Conservation (phyloP, 331 rosid genomes). For the Rosa hybrid region DNA sequence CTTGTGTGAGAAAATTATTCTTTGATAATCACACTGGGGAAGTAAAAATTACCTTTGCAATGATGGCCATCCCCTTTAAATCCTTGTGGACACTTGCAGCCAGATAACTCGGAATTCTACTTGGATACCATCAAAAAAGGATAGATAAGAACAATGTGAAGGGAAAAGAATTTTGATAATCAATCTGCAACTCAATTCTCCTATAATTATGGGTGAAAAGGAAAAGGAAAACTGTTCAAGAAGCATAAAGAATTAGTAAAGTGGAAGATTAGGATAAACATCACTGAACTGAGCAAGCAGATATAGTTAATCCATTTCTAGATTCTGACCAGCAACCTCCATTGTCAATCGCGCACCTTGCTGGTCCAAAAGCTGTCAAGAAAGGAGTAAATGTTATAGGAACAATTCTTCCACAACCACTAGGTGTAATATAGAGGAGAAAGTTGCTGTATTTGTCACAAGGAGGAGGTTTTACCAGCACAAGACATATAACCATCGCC, state of each 20-base stretch:
- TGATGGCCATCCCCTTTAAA: slow-evolving; percentile 65
- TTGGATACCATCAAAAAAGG: background rate
- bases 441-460: background rate
- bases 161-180: slow-evolving; percentile 4
- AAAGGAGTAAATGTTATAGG: slow-evolving; percentile 13
- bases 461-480: slow-evolving; percentile 52
- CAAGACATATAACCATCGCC: slow-evolving; percentile 89
- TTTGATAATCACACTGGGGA: slow-evolving; percentile 4
- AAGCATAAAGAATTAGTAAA: background rate
- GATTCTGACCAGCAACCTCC: slow-evolving; percentile 94
- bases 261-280: slow-evolving; percentile 22
- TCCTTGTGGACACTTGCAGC: slow-evolving; percentile 80
- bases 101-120: slow-evolving; percentile 59
- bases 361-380: slow-evolving; percentile 85
- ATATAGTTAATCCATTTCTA: slow-evolving; percentile 42
- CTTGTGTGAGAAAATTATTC: background rate
- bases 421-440: background rate
- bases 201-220: background rate
- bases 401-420: background rate
- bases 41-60: slow-evolving; percentile 62
- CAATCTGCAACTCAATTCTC: background rate
- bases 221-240: background rate
- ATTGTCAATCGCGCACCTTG: slow-evolving; percentile 76
- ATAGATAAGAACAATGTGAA: slow-evolving; percentile 26
- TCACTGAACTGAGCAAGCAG: slow-evolving; percentile 97